Evolutionary conservation across 306 rosid genomes (phyloP).

Genomic region (Lathyrus sativus): DNA sequence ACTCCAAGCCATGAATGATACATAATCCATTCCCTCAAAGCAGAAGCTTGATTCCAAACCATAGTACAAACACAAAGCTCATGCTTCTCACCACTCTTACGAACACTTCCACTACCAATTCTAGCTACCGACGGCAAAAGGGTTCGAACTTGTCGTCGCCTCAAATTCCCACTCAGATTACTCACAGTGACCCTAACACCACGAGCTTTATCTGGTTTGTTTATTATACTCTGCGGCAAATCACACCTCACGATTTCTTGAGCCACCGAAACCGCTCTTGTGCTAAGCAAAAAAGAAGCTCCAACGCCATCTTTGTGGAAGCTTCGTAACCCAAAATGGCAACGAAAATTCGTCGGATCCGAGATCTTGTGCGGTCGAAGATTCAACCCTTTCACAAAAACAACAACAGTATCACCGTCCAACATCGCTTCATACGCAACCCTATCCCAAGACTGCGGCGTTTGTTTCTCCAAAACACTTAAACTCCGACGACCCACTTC

Average conservation of each 20-base stretch:
- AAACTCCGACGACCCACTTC: conserved; percentile 38
- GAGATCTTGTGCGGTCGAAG: conserved; percentile 79
- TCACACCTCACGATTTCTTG: conserved; percentile 86
- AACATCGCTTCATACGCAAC: conserved; percentile 79
- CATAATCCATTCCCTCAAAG: conserved; percentile 81
- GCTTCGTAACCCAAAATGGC: conserved; percentile 62
- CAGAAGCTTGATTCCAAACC: conserved; percentile 93
- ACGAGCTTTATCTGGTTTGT: conserved; percentile 46
- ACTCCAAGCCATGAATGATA: conserved; percentile 96
- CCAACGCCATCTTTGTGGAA: conserved; percentile 35
- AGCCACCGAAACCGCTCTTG: conserved; percentile 70
- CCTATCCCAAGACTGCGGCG: conserved; percentile 59
- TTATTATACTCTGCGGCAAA: conserved; percentile 58
- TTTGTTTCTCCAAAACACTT: conserved; percentile 40
- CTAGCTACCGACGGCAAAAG: conserved; percentile 71
- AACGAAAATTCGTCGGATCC: conserved; percentile 66
- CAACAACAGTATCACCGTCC: conserved; percentile 70
- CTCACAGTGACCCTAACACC: conserved; percentile 73
- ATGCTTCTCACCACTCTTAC: conserved; percentile 46
- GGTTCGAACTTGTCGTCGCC: conserved; percentile 40
- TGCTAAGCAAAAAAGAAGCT: conserved; percentile 42
- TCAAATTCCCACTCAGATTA: conserved; percentile 32
- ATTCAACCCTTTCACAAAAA: conserved; percentile 83
- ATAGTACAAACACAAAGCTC: conserved; percentile 90
- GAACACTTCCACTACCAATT: conserved; percentile 33